Evolutionary conservation across 192 early-diverging fungal species (phyloP), one percentile per base, ranked within the genome.

Genomic region (Rhizoclosmatium sp.): DNA sequence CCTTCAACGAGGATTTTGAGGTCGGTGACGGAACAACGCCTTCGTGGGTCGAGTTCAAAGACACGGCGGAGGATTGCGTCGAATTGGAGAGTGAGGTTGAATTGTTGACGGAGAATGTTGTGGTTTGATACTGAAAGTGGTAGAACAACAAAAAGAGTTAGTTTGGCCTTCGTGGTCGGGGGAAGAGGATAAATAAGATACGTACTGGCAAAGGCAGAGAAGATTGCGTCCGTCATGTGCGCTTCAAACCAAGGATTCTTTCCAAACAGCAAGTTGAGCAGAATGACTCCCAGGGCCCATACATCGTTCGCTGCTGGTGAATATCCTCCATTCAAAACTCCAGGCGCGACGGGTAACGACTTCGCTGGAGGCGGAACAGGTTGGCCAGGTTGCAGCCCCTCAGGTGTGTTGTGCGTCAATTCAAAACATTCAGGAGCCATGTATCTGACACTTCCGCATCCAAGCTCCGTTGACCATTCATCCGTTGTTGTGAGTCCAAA

Each of bases 401-500:
- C 79, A 1, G 72, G 31, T 16, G 64, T 54, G 51, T 79, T 76
- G 65, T 83, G 79, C 1, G 31, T 74, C 46, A 72, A 40, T 49
- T 80, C 79, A 16, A 88, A 76, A 65, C 82, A 86, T 66, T 94
- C 94, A 47, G 95, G 95, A 10, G 94, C 94, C 86, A 98, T 93
- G 80, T 98, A 98, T 71, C 94, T 91, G 14, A 93, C 90, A 56
- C 91, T 92, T 10, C 96, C 96, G 79, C 94, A 96, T 14, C 95
- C 95, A 48, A 94, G 92, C 61, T 97, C 96, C 44, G 86, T 83
- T 9, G 94, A 95, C 82, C 84, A 87, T 14, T 83, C 79, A 47
- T 93, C 85, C 78, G 85, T 86, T 5, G 96, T 97, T 21, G 96
- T 93, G 46, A 97, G 90, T 4, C 96, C 96, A 92, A 97, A 97